These are phyloP conservation scores for Ogataea trehalophila DNA, from an alignment of 805 yeast species.

Conservation along the genomic window DNA sequence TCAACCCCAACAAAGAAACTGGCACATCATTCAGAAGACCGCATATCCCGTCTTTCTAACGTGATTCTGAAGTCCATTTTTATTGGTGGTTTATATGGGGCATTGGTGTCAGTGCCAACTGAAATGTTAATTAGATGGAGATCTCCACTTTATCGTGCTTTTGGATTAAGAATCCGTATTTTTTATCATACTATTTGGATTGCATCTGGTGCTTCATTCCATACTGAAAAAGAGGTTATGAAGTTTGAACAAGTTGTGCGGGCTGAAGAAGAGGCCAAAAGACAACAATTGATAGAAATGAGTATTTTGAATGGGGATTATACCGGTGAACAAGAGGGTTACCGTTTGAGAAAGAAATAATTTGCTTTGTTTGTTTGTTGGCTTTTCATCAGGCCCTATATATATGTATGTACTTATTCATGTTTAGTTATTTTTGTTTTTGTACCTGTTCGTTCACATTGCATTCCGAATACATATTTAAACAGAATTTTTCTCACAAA, in stretches of 20 bases:
- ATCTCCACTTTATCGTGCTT: slow-evolving; percentile 33
- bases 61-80: slow-evolving; percentile 30
- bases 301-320: slow-evolving; percentile 31
- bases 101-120: slow-evolving; percentile 33
- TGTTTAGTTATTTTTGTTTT: background rate
- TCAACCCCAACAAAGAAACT: slow-evolving; percentile 6
- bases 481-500: too few relatives aligned
- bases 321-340: slow-evolving; percentile 26
- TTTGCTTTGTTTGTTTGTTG: background rate
- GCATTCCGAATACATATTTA: too few relatives aligned
- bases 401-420: background rate
- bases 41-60: slow-evolving; percentile 21
- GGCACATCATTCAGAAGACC: slow-evolving; percentile 22
- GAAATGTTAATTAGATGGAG: slow-evolving; percentile 33
- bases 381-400: background rate
- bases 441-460: too few relatives aligned
- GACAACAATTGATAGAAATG: slow-evolving; percentile 29
- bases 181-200: slow-evolving; percentile 35
- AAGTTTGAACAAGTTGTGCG: slow-evolving; percentile 28
- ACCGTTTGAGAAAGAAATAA: background rate
- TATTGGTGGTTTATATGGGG: slow-evolving; percentile 34
- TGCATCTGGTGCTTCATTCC: slow-evolving; percentile 32
- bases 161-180: slow-evolving; percentile 32
- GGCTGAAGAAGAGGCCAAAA: slow-evolving; percentile 28
- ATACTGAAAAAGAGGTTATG: slow-evolving; percentile 32